Evolutionary conservation across 2,329 filamentous ascomycete species (phyloP).

Genomic region (Xylariaceae sp.): DNA sequence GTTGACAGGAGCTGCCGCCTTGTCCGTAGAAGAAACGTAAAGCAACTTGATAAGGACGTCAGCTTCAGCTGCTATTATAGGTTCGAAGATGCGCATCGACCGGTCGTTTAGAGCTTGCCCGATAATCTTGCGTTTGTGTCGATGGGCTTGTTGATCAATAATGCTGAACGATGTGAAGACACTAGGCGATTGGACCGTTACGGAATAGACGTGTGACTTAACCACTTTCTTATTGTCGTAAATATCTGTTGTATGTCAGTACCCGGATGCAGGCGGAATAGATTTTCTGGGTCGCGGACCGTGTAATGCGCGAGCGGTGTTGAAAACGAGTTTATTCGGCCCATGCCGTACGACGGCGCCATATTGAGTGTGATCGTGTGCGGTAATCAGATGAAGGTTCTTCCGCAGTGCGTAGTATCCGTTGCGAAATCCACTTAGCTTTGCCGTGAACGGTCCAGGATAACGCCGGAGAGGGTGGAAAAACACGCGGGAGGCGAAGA

Average conservation of each 20-base stretch:
- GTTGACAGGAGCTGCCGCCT: neutral
- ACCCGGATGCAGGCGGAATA: neutral
- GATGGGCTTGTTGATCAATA: conserved; percentile 1
- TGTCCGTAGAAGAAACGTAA: neutral
- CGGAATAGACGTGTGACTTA: conserved; percentile 3
- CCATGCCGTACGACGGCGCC: conserved; percentile 1
- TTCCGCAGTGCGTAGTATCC: no score
- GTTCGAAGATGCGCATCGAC: conserved; percentile 5
- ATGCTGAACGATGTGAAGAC: conserved; percentile 1
- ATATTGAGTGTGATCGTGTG: neutral
- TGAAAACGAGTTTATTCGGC: conserved; percentile 7
- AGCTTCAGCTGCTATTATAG: neutral
- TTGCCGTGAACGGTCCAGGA: no score
- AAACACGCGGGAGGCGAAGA: no score
- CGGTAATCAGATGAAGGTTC: no score
- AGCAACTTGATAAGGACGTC: conserved; percentile 3
- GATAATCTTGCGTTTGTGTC: conserved; percentile 4
- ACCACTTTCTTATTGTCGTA: conserved; percentile 1
- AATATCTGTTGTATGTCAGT: conserved; percentile 4
- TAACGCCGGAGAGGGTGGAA: no score
- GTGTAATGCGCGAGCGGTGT: neutral
- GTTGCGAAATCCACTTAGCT: no score
- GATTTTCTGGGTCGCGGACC: neutral
- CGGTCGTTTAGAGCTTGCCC: conserved; percentile 1
- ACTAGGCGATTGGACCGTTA: neutral